Base-by-base conservation (phyloP, 306 rosid genomes). In the Ormosia semicastrata region DNA sequence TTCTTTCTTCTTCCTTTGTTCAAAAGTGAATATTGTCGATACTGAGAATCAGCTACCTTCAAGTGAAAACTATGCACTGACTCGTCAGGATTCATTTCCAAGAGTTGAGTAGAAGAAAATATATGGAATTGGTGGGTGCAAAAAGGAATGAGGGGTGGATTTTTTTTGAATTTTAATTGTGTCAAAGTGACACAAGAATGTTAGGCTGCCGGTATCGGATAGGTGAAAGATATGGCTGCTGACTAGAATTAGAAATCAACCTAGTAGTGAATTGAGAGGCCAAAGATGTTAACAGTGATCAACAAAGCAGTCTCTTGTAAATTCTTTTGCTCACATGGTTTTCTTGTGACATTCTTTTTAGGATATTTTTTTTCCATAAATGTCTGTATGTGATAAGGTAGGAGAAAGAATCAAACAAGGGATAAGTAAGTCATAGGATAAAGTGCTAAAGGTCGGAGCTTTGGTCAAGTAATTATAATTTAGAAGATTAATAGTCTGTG, bases 1-100 rank as follows among this genome's bases (percentile, higher is more conserved):
- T 53, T 96, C 99, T 67, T 87, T 84, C 82, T 84, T 87, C 80
- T 84, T 87, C 84, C 88, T 87, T 40, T 87, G 86, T 66, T 84
- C 99, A 43, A 95, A 93, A 87, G 85, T 73, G 59, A 81, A 74
- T 41, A 8, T 57, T 54, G 82, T 72, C 15, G 82, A 73, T 9
- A 50, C 49, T 30, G 88, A 84, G 75, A 40, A 60, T 74, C 85
- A 36, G 63, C 69, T 40, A 37, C 82, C 90, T 62, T 2, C 69
- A 47, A 54, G 9, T 13, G 90, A 11, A 73, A 81, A 14, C 77
- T 87, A 87, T 63, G 86, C 63, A 24, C 73, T 78, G 59, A 73
- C 90, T 60, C 88, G 90, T 79, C 86, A 77, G 69, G 74, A 87
- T 62, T 87, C 90, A 15, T 62, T 84, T 44, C 24, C 84, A 32